These are phyloP conservation scores for Neonectria punicea DNA, from an alignment of 2,329 filamentous ascomycete species.

Conservation along the genomic window DNA sequence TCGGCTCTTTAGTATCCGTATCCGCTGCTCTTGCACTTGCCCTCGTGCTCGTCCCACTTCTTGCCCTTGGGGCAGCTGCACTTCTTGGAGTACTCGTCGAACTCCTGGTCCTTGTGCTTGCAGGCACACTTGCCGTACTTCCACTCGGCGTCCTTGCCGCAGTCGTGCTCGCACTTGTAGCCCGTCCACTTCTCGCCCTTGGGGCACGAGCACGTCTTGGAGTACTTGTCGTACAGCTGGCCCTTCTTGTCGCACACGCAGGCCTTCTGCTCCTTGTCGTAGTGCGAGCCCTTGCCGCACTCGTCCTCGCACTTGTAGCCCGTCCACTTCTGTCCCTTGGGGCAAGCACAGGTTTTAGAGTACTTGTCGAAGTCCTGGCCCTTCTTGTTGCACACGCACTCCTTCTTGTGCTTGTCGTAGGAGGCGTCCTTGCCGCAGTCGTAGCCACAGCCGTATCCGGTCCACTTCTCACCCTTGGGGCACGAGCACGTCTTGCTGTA, in stretches of 20 bases:
- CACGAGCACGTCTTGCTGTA: conserved; percentile 9
- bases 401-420: neutral
- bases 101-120: neutral
- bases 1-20: neutral
- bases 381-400: conserved; percentile 11
- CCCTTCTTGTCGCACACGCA: conserved; percentile 13
- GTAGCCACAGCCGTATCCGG: neutral
- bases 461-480: conserved; percentile 5
- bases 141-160: conserved; percentile 1
- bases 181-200: conserved; percentile 9
- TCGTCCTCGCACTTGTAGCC: conserved; percentile 9
- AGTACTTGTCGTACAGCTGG: neutral
- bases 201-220: conserved; percentile 1
- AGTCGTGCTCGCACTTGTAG: conserved; percentile 12
- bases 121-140: conserved; percentile 5
- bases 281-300: conserved; percentile 13
- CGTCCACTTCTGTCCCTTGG: conserved; percentile 7
- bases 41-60: neutral
- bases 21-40: neutral
- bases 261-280: neutral
- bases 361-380: conserved; percentile 1
- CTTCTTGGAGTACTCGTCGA: neutral
- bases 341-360: conserved; percentile 1
- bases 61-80: neutral
- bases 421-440: conserved; percentile 14